A percentile compares a stretch with the other conserved stretches of the same genome.
These are phyloP conservation scores for Oryza australiensis DNA, from an alignment of 176 grass and related monocot genomes.

Conservation along the genomic window DNA sequence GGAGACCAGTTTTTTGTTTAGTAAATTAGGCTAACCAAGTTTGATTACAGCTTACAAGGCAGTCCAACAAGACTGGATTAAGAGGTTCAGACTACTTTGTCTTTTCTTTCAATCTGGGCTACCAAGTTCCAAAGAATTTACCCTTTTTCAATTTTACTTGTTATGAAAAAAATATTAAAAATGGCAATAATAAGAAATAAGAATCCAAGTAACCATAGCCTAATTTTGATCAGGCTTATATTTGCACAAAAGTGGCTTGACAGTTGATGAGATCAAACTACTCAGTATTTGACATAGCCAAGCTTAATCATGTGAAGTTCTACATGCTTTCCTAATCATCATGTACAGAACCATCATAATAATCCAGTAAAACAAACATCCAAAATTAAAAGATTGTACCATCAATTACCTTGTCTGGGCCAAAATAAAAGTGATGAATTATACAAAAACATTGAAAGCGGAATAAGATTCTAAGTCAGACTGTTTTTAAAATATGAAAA, in stretches of 20 bases:
- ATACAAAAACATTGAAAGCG: background rate
- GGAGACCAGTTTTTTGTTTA: background rate
- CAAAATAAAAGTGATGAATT: slow-evolving; percentile 8
- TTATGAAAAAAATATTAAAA: slow-evolving; percentile 16
- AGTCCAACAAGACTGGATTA: slow-evolving; percentile 5
- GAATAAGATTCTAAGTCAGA: background rate
- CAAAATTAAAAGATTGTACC: background rate
- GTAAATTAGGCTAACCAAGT: background rate
- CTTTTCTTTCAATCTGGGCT: background rate
- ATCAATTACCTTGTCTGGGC: background rate
- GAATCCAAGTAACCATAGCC: background rate
- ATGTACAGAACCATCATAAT: background rate
- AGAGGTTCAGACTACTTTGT: background rate
- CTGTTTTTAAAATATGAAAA: background rate
- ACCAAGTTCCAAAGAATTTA: background rate
- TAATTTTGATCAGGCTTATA: background rate
- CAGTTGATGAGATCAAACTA: background rate
- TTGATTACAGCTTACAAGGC: slow-evolving; percentile 11
- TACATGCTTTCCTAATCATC: background rate
- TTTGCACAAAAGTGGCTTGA: background rate
- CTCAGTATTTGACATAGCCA: background rate
- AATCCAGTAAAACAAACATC: background rate
- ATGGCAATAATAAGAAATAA: slow-evolving; percentile 21
- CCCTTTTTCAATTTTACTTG: background rate
- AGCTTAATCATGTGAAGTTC: background rate